Base-by-base conservation (phyloP, 352 stramenopile species). In the Pythium oligandrum region DNA sequence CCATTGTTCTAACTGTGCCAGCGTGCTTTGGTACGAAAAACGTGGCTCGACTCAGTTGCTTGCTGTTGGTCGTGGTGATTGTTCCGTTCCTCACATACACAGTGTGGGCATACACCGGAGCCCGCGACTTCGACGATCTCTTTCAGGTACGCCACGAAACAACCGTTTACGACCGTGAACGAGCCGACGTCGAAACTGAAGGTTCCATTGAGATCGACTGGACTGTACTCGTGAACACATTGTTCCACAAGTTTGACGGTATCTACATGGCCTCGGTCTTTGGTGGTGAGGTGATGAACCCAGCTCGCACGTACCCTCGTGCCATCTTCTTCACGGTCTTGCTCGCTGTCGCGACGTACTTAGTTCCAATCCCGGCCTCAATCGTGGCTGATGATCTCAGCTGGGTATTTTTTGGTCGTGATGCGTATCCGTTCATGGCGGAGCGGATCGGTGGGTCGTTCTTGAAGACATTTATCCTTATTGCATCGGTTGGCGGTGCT, bases 221-320 rank as follows among this genome's bases (percentile, higher is more conserved):
- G 83, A 58, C 72, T 34, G 66, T 65, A 11, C 90, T 88, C 39
- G 50, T 97, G 6, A 97, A 97, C 57, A 94, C 94, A 49, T 64
- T 98, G 31, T 97, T 96, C 66, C 98, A 88, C 87, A 96, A 96
- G 66, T 82, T 96, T 31, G 96, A 97, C 61, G 88, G 81, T 34
- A 97, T 95, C 66, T 88, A 96, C 59, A 75, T 68, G 48, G 88
- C 78, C 1, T 90, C 82, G 4, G 77, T 74, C 6, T 97, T 96
- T 64, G 86, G 86, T 33, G 87, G 71, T 6, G 88, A 98, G 56
- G 83, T 97, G 6, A 55, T 83, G 8, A 80, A 89, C 68, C 85
- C 86, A 1, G 76, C 66, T 32, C 70, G 66, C 8, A 85, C 73
- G 7, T 97, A 93, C 63, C 83, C 87, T 1, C 61, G 64, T 2